Evolutionary conservation across 371 early-diverging fungal genomes (phyloP), one percentile per base, ranked within the genome.

Genomic region (Saksenaea oblongispora): DNA sequence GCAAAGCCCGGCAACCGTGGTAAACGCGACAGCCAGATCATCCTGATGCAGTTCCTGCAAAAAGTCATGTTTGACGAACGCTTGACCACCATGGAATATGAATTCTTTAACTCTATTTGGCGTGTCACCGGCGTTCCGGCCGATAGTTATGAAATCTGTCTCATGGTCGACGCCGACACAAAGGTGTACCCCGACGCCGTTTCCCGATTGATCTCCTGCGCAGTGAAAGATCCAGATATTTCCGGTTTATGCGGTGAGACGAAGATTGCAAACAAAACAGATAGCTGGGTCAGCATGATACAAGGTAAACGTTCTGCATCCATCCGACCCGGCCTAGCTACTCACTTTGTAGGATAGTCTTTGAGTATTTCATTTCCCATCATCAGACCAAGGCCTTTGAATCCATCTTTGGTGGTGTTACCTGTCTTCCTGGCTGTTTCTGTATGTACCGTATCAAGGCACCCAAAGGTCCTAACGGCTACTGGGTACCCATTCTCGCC

Each of bases 111-210:
- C 69, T 88, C 91, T 60, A 93, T 99, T 60, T 91, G 91, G 84
- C 76, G 83, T 7, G 74, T 94, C 2, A 84, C 89, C 5, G 90
- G 95, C 24, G 91, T 95, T 0, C 85, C 92, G 24, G 91, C 98
- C 1, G 92, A 93, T 64, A 76, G 70, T 35, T 97, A 89, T 76
- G 96, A 97, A 71, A 84, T 93, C 37, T 88, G 96, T 56, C 84
- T 99, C 62, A 97, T 98, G 95, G 96, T 95, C 42, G 99, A 99
- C 74, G 99, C 99, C 2, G 99, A 98, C 74, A 98, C 99, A 8
- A 89, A 89, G 62, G 88, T 95, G 8, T 83, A 85, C 58, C 90
- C 88, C 0, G 93, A 93, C 65, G 90, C 95, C 0, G 71, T 94
- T 18, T 73, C 89, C 1, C 79, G 89, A 13, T 77, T 95, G 71